Evolutionary conservation across 768 basidiomycete genomes (phyloP).

Genomic region (Peribolospora baueri): DNA sequence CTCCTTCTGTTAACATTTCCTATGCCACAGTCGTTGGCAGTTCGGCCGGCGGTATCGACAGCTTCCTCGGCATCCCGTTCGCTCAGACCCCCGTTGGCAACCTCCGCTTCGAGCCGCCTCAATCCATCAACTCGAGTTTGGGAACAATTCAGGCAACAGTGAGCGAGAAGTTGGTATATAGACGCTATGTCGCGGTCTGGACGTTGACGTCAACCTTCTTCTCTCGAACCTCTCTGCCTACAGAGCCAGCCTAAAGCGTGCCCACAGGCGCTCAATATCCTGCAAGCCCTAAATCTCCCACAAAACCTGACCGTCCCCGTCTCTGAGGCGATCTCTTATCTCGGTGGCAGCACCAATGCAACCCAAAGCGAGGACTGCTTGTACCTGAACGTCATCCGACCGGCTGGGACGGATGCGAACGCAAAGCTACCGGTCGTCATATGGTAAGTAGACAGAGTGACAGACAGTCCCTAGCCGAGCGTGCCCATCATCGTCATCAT

Average conservation of each 20-base stretch:
- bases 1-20: no score
- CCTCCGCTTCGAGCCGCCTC: slow-evolving; percentile 35
- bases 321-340: no score
- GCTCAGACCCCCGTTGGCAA: slow-evolving; percentile 33
- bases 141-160: background rate
- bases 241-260: no score
- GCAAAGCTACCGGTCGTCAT: slow-evolving; percentile 14
- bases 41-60: slow-evolving; percentile 21
- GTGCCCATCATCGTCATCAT: background rate
- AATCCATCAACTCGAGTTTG: slow-evolving; percentile 18
- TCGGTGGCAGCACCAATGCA: no score
- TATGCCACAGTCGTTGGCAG: no score
- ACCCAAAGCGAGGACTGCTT: slow-evolving; percentile 8
- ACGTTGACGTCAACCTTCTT: no score
- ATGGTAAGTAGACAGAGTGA: slow-evolving; percentile 10
- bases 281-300: no score
- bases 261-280: no score
- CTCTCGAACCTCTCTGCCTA: no score
- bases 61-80: slow-evolving; percentile 39
- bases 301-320: no score
- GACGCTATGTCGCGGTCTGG: no score
- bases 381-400: slow-evolving; percentile 9
- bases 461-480: slow-evolving; percentile 15
- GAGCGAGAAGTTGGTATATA: background rate
- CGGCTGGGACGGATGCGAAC: slow-evolving; percentile 1